A percentile compares a stretch with the other conserved stretches of the same genome.
phyloP scores from a whole-genome alignment of 1,284 basidiomycete species.

The Puccinia polysora region DNA sequence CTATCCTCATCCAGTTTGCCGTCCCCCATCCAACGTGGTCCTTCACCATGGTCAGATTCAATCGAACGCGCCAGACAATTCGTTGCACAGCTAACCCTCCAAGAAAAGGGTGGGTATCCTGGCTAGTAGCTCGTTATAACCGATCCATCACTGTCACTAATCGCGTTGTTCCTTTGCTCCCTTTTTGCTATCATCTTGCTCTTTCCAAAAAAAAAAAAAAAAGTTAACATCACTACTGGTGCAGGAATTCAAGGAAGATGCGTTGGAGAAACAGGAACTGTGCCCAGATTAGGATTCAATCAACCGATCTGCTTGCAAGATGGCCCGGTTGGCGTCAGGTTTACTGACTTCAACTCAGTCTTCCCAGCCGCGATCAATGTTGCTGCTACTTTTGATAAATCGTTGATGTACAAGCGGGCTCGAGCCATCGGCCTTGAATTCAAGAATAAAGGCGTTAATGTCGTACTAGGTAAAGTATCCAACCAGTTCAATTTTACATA shows the following conservation, averaged over 20 bases:
- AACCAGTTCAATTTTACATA: neutral
- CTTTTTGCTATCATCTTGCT: no score
- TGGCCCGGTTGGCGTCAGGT: slow-evolving; percentile 50
- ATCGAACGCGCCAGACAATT: slow-evolving; percentile 30
- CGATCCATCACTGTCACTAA: neutral
- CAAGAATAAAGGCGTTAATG: slow-evolving; percentile 51
- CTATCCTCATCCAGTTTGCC: slow-evolving; percentile 6
- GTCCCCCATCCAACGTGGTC: slow-evolving; percentile 22
- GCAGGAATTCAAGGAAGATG: slow-evolving; percentile 26
- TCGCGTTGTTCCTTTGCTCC: no score
- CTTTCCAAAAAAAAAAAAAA: neutral
- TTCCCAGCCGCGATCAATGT: slow-evolving; percentile 52
- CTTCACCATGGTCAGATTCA: slow-evolving; percentile 11
- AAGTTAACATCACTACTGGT: slow-evolving; percentile 38
- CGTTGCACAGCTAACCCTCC: slow-evolving; percentile 34
- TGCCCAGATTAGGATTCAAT: slow-evolving; percentile 48
- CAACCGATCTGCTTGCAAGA: slow-evolving; percentile 51
- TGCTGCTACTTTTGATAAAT: slow-evolving; percentile 50
- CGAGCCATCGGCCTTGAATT: slow-evolving; percentile 50
- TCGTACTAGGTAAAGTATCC: slow-evolving; percentile 48
- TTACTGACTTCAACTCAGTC: slow-evolving; percentile 48
- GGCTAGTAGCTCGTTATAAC: neutral
- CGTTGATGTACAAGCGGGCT: slow-evolving; percentile 50
- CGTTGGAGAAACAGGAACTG: slow-evolving; percentile 35
- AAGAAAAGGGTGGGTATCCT: slow-evolving; percentile 37